Evolutionary conservation across 2,329 filamentous ascomycete species (phyloP), one percentile per base, ranked within the genome.

Genomic region (Meredithiella fracta): DNA sequence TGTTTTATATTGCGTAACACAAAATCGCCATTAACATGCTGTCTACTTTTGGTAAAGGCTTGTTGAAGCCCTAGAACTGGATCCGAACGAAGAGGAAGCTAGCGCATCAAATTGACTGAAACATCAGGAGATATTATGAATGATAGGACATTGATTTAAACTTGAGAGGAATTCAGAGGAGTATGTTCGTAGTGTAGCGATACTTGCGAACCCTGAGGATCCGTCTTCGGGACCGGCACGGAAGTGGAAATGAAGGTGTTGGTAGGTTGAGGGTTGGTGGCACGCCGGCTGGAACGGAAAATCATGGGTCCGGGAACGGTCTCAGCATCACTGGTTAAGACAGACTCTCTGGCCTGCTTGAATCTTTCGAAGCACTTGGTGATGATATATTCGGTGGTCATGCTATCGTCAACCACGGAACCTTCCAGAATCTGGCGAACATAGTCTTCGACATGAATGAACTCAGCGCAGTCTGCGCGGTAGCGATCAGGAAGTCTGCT

Each of bases 401-500:
- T 66, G 37, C 67, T 65, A 7, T 65, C 66, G 2, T 69, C 70
- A 20, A 73, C 69, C 23, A 77, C 68, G 37, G 69, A 67, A 1
- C 70, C 73, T 59, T 76, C 71, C 38, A 77, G 67, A 3, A 77
- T 64, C 59, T 72, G 68, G 62, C 73, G 73, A 61, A 78, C 67
- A 60, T 72, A 67, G 58, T 76, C 72, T 60, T 77, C 73, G 26
- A 77, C 66, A 40, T 70, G 67, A 54, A 68, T 67, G 61, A 76
- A 77, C 61, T 77, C 72, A 26, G 70, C 67, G 60, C 70, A 70
- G 61, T 77, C 69, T 52, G 70, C 70, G 26, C 73, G 68, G 60
- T 76, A 76, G 6, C 74, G 66, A 59, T 76, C 72, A 1, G 75
- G 74, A 17, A 78, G 62, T 1, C 75, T 75, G 58, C 73, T 76